Evolutionary conservation across 768 basidiomycete species (phyloP), one percentile per base, ranked within the genome.

Genomic region (Glaciozyma antarctica): DNA sequence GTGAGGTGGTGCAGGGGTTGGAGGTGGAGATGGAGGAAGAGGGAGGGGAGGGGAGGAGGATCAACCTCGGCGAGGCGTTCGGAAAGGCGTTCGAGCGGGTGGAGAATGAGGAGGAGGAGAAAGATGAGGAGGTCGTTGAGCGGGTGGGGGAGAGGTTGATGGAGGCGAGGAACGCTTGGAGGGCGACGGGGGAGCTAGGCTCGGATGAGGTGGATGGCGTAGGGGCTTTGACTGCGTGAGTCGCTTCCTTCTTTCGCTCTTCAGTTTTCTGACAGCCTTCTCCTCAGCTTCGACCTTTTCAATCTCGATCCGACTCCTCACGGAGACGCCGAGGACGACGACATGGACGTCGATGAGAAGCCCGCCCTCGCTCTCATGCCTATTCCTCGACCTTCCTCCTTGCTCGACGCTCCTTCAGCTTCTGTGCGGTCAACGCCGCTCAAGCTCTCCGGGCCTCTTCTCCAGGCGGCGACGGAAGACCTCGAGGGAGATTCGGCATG

Each of bases 351-450:
- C 47, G n/a, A 48, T 21, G 47, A 48, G 26, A 52, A 52, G 26
- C 26, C 51, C 51, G 51, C 24, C 13, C 28, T 52, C 24, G 12
- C 51, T 19, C 26, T 52, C 51, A 28, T 12, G 26, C 32, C 56
- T 7, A 38, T 63, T 6, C 58, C 63, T 6, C 48, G 63, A 44
- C 28, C 63, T 5, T 44, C 63, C 1, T 28, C 56, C 16, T 63
- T 58, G 22, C 10, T 59, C 57, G 32, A 58, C 21, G 21, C 57
- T 7, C 45, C 56, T 0, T 34, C 44, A 21, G 17, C 22, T 4
- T 19, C 62, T 1, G 32, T 51, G 15, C 62, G 34, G 5, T 43
- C 44, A 0, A 41, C 22, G 3, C 17, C 32, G 1, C 58, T 60
- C 43, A 58, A 47, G 5, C 22, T 54, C 9, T 16, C 38, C 57